Conservation (phyloP, 2,329 filamentous ascomycete species). For the Aspergillus udagawae region DNA sequence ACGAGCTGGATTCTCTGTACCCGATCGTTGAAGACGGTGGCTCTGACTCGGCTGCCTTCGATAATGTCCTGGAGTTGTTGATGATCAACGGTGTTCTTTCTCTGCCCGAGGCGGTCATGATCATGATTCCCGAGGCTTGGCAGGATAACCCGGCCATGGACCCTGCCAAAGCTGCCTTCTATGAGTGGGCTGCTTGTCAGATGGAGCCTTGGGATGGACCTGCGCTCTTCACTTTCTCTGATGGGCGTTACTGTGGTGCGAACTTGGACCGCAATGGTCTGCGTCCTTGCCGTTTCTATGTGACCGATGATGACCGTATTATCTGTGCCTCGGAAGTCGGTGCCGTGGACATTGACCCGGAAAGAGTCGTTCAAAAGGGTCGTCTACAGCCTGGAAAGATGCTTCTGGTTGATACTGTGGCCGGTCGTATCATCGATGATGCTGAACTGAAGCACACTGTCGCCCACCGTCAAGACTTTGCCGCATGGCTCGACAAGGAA, state of each 20-base stretch:
- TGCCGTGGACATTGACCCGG: slow-evolving; percentile 85
- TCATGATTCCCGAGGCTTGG: slow-evolving; percentile 98
- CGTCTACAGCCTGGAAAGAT: slow-evolving; percentile 92
- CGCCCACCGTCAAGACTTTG: slow-evolving; percentile 81
- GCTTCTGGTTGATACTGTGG: slow-evolving; percentile 88
- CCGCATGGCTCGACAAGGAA: slow-evolving; percentile 80
- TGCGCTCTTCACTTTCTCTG: slow-evolving; percentile 93
- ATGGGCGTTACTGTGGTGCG: slow-evolving; percentile 93
- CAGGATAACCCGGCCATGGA: slow-evolving; percentile 91
- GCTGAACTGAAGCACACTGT: slow-evolving; percentile 86
- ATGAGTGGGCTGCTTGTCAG: slow-evolving; percentile 97
- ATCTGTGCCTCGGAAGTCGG: slow-evolving; percentile 96
- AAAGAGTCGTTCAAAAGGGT: slow-evolving; percentile 86
- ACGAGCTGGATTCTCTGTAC: slow-evolving; percentile 85
- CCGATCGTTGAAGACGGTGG: slow-evolving; percentile 95
- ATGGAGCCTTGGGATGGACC: slow-evolving; percentile 99
- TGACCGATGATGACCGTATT: slow-evolving; percentile 94
- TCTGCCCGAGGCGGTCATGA: slow-evolving; percentile 92
- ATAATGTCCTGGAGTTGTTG: slow-evolving; percentile 90
- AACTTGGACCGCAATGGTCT: slow-evolving; percentile 95
- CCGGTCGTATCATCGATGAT: slow-evolving; percentile 91
- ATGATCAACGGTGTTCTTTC: slow-evolving; percentile 95
- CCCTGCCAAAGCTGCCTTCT: slow-evolving; percentile 92
- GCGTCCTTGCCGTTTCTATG: slow-evolving; percentile 92
- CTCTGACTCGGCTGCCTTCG: slow-evolving; percentile 94